Percentiles rank a stretch among this genome's conserved stretches.
Evolutionary conservation across 495 filamentous ascomycete species (phyloP).

Genomic region (Lineolata rhizophorae): DNA sequence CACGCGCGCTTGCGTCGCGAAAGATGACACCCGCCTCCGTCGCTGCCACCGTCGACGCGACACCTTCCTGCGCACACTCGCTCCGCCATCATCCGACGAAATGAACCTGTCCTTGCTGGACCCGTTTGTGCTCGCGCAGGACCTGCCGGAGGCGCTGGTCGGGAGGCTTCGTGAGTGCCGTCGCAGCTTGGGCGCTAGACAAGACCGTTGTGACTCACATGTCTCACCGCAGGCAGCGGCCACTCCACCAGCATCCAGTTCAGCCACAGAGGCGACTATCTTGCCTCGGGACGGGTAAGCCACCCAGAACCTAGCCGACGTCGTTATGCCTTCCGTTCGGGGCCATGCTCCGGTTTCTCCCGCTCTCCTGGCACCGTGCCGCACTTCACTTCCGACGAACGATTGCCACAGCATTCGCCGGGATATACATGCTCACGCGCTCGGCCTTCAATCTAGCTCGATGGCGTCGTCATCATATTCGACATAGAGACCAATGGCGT

Average conservation of each 20-base stretch:
- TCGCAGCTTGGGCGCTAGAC: not conserved
- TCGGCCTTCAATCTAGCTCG: constrained; percentile 26
- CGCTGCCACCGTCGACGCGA: too few species aligned
- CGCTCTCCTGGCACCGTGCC: not conserved
- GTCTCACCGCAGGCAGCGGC: constrained; percentile 29
- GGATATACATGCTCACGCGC: not conserved
- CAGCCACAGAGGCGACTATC: constrained; percentile 79
- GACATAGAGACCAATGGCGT: constrained; percentile 93
- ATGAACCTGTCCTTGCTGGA: constrained; percentile 71
- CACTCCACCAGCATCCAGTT: constrained; percentile 60
- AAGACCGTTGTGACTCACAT: too few species aligned
- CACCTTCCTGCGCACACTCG: too few species aligned
- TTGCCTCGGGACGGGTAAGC: constrained; percentile 70
- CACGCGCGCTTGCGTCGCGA: too few species aligned
- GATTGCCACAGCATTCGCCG: too few species aligned
- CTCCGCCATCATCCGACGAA: not conserved
- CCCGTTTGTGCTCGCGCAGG: constrained; percentile 72
- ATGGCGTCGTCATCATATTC: constrained; percentile 88
- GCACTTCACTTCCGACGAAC: too few species aligned
- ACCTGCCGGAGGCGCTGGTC: constrained; percentile 76
- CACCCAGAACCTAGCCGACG: too few species aligned
- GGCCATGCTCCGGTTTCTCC: too few species aligned
- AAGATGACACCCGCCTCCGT: too few species aligned
- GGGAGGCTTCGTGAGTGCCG: constrained; percentile 56
- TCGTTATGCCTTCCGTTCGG: too few species aligned